phyloP scores from a whole-genome alignment of 1,284 basidiomycete genomes.

The Irpex sp. region DNA sequence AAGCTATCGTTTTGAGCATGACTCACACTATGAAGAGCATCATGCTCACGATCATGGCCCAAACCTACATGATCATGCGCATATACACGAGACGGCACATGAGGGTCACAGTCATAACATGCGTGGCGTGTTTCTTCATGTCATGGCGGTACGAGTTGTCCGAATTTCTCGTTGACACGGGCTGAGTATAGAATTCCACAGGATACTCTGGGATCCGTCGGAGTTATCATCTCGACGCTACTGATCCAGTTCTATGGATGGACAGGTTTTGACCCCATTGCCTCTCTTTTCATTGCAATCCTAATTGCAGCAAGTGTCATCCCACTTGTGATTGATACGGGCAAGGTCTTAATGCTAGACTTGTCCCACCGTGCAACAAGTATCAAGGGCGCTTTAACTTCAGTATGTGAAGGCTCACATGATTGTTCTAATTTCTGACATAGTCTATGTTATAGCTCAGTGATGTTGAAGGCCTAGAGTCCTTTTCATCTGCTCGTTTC shows the following conservation, averaged over 20 bases:
- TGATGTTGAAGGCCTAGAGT: conserved; percentile 66
- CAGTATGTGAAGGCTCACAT: conserved; percentile 47
- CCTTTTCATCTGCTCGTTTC: conserved; percentile 82
- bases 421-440: not conserved
- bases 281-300: conserved; percentile 93
- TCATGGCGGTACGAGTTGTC: conserved; percentile 69
- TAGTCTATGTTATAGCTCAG: not conserved
- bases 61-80: conserved; percentile 52
- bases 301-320: conserved; percentile 95
- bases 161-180: not conserved
- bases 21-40: conserved; percentile 55
- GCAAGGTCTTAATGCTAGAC: conserved; percentile 86
- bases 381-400: conserved; percentile 71
- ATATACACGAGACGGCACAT: conserved; percentile 50
- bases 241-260: conserved; percentile 97
- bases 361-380: conserved; percentile 65
- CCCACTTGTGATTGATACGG: conserved; percentile 93
- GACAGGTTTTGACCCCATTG: conserved; percentile 99
- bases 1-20: conserved; percentile 55
- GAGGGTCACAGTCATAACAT: conserved; percentile 96
- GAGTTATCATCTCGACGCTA: conserved; percentile 97
- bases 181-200: conserved; percentile 23
- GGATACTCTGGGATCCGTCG: conserved; percentile 91
- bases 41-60: conserved; percentile 47
- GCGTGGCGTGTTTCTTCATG: conserved; percentile 97